Conservation (phyloP, 2,329 filamentous ascomycete species). For the Penicillium sp. region DNA sequence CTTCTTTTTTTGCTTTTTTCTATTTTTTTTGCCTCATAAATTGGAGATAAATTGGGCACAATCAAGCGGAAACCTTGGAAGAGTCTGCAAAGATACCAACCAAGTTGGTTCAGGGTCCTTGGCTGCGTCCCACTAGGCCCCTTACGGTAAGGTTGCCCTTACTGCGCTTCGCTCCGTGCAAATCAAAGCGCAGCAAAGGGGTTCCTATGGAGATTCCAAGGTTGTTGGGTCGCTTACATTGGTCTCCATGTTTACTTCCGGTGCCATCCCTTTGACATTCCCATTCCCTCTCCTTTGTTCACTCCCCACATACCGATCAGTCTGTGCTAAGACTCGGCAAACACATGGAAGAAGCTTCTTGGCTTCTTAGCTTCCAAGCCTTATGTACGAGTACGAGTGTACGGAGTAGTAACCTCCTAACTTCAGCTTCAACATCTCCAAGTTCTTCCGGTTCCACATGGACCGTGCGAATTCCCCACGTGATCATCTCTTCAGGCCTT, state of each 20-base stretch:
- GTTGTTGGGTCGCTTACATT: not conserved
- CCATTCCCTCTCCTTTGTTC: not conserved
- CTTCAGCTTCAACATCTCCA: too few relatives aligned
- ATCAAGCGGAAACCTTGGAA: not conserved
- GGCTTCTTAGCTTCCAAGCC: not conserved
- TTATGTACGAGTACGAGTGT: not conserved
- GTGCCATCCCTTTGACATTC: not conserved
- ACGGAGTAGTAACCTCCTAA: too few relatives aligned
- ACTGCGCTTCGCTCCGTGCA: not conserved
- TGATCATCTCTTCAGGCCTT: constrained; percentile 3
- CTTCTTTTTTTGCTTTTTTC: not conserved
- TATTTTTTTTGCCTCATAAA: not conserved
- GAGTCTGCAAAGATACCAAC: constrained; percentile 2
- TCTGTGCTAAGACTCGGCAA: not conserved
- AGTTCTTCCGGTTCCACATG: too few relatives aligned
- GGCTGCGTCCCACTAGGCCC: constrained; percentile 11
- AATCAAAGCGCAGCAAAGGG: not conserved
- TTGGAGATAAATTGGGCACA: not conserved
- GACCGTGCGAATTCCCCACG: not conserved
- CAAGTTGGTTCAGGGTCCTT: constrained; percentile 1
- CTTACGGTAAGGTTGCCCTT: constrained; percentile 7
- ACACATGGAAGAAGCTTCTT: not conserved
- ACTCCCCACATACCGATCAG: not conserved
- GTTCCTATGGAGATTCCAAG: not conserved
- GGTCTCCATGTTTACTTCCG: not conserved